Percentiles rank a stretch among this genome's conserved stretches.
Conservation (phyloP, 352 stramenopile species). For the Sclerospora graminicola region DNA sequence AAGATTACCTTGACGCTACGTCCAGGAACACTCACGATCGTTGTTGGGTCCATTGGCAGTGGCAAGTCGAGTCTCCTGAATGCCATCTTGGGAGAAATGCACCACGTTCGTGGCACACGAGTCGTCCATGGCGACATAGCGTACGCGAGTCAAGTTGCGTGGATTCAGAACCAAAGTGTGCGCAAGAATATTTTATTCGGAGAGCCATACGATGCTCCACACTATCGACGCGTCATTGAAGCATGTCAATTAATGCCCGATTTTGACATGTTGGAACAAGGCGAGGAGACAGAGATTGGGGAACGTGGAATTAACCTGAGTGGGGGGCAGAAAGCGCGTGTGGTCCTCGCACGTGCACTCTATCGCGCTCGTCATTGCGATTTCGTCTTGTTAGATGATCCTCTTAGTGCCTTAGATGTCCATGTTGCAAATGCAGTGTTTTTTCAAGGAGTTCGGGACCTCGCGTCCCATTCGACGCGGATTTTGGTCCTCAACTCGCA, state of each 20-base stretch:
- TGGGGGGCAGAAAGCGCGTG: slow-evolving; percentile 56
- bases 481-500: slow-evolving; percentile 90
- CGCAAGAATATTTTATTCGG: slow-evolving; percentile 88
- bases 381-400: slow-evolving; percentile 91
- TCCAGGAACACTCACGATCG: slow-evolving; percentile 41
- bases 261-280: slow-evolving; percentile 30
- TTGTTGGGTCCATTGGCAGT: slow-evolving; percentile 37
- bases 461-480: slow-evolving; percentile 56
- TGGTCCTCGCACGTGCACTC: slow-evolving; percentile 85
- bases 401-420: slow-evolving; percentile 89
- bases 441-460: slow-evolving; percentile 61
- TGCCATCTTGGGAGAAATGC: slow-evolving; percentile 44
- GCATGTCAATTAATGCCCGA: slow-evolving; percentile 31
- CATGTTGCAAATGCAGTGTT: slow-evolving; percentile 92
- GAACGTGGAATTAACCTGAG: slow-evolving; percentile 51
- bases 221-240: slow-evolving; percentile 28
- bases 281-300: slow-evolving; percentile 48
- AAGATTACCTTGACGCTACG: slow-evolving; percentile 45
- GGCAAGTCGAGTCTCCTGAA: slow-evolving; percentile 52
- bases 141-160: slow-evolving; percentile 86
- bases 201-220: slow-evolving; percentile 18
- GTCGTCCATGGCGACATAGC: slow-evolving; percentile 26
- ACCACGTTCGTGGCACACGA: slow-evolving; percentile 10
- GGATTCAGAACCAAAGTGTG: slow-evolving; percentile 87
- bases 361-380: slow-evolving; percentile 84